phyloP scores from a whole-genome alignment of 2,329 filamentous ascomycete genomes.

The Aspergillus sp. region DNA sequence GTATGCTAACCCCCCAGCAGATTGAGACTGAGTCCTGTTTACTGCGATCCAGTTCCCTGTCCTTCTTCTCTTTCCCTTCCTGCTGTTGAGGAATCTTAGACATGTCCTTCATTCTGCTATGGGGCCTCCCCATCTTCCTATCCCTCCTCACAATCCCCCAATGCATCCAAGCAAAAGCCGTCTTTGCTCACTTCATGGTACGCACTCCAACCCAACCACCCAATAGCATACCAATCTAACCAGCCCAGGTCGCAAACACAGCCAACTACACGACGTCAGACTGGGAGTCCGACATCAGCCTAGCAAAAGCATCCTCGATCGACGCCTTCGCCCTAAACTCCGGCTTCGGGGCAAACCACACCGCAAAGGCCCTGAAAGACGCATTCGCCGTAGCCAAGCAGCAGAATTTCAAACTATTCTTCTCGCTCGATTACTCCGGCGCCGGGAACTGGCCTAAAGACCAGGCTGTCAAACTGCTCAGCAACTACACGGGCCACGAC shows the following conservation, averaged over 20 bases:
- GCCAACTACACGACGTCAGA: slow-evolving; percentile 22
- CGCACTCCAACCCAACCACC: neutral
- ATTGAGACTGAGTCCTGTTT: too few relatives aligned
- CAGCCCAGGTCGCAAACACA: slow-evolving; percentile 25
- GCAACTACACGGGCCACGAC: slow-evolving; percentile 23
- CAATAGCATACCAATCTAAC: neutral
- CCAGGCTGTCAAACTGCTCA: slow-evolving; percentile 25
- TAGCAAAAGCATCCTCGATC: slow-evolving; percentile 38
- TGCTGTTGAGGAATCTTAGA: neutral
- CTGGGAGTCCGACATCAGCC: slow-evolving; percentile 35
- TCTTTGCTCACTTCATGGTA: slow-evolving; percentile 39
- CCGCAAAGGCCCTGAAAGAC: slow-evolving; percentile 17
- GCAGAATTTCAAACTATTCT: slow-evolving; percentile 34
- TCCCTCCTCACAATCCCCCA: neutral
- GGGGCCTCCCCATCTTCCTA: neutral
- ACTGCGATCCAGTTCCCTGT: too few relatives aligned
- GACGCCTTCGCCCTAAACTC: slow-evolving; percentile 46
- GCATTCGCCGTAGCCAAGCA: slow-evolving; percentile 28
- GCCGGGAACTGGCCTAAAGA: slow-evolving; percentile 31
- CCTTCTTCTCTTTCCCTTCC: neutral
- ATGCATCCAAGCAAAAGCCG: slow-evolving; percentile 19
- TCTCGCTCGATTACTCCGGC: slow-evolving; percentile 40
- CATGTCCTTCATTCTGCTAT: neutral
- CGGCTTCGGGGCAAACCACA: slow-evolving; percentile 26
- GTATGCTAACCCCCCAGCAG: neutral